Conservation (phyloP, 2,329 filamentous ascomycete genomes). For the Fusarium tanahbumbuense region DNA sequence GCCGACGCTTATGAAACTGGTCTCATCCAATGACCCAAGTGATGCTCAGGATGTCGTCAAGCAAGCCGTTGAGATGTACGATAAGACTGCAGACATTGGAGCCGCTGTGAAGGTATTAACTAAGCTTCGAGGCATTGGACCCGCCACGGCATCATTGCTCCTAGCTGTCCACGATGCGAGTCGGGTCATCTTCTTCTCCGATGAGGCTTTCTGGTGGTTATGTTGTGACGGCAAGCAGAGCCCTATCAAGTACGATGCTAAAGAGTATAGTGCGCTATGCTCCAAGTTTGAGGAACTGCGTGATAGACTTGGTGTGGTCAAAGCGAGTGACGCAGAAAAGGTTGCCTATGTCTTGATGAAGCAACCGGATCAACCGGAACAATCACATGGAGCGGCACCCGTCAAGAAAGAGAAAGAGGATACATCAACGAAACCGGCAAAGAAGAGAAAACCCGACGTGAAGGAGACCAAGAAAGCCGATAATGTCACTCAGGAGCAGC, state of each 20-base stretch:
- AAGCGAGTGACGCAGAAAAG: constrained; percentile 73
- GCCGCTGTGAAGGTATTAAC: constrained; percentile 66
- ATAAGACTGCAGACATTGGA: constrained; percentile 53
- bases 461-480: constrained; percentile 11
- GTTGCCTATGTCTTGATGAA: constrained; percentile 77
- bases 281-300: constrained; percentile 56
- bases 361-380: constrained; percentile 36
- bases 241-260: constrained; percentile 74
- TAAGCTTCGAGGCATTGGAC: constrained; percentile 78
- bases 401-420: constrained; percentile 22
- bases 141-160: constrained; percentile 81
- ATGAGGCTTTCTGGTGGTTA: constrained; percentile 81
- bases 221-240: constrained; percentile 63
- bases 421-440: constrained; percentile 8
- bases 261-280: constrained; percentile 73
- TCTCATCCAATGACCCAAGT: constrained; percentile 68
- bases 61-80: constrained; percentile 63
- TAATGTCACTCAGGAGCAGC: constrained; percentile 29
- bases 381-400: constrained; percentile 5
- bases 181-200: constrained; percentile 78
- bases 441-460: constrained; percentile 41
- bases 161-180: constrained; percentile 72
- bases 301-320: constrained; percentile 64
- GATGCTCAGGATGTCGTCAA: constrained; percentile 61
- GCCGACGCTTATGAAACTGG: constrained; percentile 69